Base-by-base conservation (phyloP, 441 rosid species). In the Syzygium malaccense region DNA sequence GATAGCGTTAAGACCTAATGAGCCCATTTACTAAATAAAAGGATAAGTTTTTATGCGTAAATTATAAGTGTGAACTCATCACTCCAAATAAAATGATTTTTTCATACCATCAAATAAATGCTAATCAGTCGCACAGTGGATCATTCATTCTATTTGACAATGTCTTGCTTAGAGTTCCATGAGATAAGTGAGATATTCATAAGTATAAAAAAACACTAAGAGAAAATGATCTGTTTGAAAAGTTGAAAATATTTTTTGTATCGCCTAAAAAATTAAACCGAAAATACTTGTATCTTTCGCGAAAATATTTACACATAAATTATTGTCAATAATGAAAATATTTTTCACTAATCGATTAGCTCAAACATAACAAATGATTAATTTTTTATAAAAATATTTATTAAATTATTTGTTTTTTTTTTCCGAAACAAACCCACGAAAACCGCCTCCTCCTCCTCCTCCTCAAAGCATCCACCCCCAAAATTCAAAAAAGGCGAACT, bases 1-100 rank as follows among this genome's bases (percentile, higher is more conserved):
- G 0, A 32, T 1, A 8, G 13, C 32, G 0, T 32, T 1, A 8
- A 66, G 25, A 10, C 2, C 0, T 14, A 14, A 14, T 0, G 3
- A 30, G 3, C 12, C 9, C 25, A 19, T 55, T 20, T 55, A 55
- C 8, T 19, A 51, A 14, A 51, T 51, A 60, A 28, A 62, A n/a
- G 1, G 30, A n/a, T 1, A 6, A 6, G 3, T n/a, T n/a, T 62
- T n/a, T 14, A n/a, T 14, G 20, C 18, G 4, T 8, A n/a, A 64
- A 30, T 64, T 64, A 3, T 3, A n/a, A n/a, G 14, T 4, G 25
- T 8, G 7, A 18, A 33, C 78, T 66, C 19, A 6, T 33, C 26
- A 18, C 14, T 4, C 37, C 26, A 4, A 33, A 0, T 26, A 33
- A 68, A 68, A 32, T 17, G 48, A 33, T 8, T 4, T 33, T 19